Percentiles rank a stretch among this genome's conserved stretches.
Conservation (phyloP, 768 basidiomycete genomes). For the Boletus coccyginus region DNA sequence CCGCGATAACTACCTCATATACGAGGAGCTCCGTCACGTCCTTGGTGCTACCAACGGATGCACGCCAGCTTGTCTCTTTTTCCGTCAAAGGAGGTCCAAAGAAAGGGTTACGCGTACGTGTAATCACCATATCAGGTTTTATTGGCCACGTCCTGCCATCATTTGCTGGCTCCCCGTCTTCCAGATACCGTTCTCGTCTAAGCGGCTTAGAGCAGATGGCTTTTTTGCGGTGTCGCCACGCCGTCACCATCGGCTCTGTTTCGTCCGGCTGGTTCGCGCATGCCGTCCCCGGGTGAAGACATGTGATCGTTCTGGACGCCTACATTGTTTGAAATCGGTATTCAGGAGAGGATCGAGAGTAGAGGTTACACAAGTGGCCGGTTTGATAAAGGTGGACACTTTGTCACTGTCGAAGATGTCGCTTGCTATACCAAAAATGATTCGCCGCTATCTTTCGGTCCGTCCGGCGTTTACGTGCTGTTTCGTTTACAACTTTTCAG, state of each 20-base stretch:
- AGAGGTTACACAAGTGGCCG: background rate
- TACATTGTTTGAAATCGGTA: background rate
- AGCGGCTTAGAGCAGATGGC: background rate
- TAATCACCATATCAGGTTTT: conserved; percentile 2
- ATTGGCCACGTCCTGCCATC: background rate
- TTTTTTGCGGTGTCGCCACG: background rate
- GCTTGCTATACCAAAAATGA: background rate
- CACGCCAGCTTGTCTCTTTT: background rate
- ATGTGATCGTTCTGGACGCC: background rate
- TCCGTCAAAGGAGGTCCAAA: background rate
- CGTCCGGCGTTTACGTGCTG: background rate
- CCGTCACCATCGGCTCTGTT: conserved; percentile 4
- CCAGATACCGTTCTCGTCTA: background rate
- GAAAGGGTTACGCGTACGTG: background rate
- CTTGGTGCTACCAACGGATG: background rate
- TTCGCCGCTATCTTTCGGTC: background rate
- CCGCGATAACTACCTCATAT: background rate
- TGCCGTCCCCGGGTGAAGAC: background rate
- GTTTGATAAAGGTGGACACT: background rate
- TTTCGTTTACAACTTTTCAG: background rate
- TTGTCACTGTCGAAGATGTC: background rate
- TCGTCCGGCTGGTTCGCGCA: background rate
- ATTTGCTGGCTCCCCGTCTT: background rate
- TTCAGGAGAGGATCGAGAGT: background rate
- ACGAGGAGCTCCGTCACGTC: background rate